Evolutionary conservation across 768 basidiomycete genomes (phyloP).

Genomic region (Amyloporia xantha): DNA sequence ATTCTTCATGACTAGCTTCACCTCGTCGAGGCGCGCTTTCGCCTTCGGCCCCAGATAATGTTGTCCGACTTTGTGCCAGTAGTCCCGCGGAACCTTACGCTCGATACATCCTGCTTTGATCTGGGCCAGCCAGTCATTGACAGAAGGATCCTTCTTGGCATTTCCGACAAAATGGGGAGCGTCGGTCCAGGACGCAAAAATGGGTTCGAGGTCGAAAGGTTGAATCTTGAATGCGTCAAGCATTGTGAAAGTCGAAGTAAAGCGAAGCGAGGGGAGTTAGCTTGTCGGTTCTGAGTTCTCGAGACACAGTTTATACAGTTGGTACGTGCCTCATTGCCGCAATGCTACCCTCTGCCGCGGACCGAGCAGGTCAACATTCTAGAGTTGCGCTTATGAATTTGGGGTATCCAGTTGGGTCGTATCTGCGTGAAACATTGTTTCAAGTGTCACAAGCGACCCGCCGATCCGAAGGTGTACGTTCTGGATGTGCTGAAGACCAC

Average conservation of each 20-base stretch:
- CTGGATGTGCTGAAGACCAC: neutral
- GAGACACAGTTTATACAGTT: constrained; percentile 4
- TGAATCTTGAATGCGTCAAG: constrained; percentile 78
- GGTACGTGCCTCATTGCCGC: neutral
- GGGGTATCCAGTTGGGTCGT: neutral
- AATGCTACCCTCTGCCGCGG: neutral
- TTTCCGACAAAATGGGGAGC: constrained; percentile 64
- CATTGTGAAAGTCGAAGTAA: constrained; percentile 10
- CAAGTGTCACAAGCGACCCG: neutral
- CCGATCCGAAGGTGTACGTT: neutral
- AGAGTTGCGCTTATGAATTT: neutral
- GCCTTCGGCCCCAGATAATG: constrained; percentile 70
- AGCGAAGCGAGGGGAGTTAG: neutral
- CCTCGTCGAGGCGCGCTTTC: constrained; percentile 57
- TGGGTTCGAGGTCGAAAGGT: constrained; percentile 65
- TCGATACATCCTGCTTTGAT: constrained; percentile 69
- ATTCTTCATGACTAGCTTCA: constrained; percentile 67
- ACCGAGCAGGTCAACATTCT: neutral
- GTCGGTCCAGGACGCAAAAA: constrained; percentile 58
- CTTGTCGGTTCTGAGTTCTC: neutral
- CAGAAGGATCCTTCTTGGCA: constrained; percentile 58
- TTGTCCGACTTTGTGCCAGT: constrained; percentile 78
- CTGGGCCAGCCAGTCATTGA: constrained; percentile 67
- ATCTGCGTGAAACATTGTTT: neutral
- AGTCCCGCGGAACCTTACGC: constrained; percentile 69